phyloP scores from a whole-genome alignment of 1,139 yeast species.

The Geotrichum fermentans region DNA sequence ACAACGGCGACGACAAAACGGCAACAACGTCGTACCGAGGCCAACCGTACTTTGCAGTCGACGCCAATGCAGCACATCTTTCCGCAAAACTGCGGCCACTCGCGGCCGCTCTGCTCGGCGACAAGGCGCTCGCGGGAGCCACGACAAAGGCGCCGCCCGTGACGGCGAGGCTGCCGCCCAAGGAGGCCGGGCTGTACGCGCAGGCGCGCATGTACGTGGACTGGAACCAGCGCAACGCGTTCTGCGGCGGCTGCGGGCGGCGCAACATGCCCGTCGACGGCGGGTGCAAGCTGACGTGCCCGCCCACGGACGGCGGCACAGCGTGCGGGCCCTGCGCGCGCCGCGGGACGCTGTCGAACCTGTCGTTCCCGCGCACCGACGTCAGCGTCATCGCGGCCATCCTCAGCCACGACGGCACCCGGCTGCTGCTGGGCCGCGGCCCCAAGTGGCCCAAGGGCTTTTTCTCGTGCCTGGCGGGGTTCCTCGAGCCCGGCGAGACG shows the following conservation, averaged over 20 bases:
- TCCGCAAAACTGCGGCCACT: not conserved
- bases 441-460: constrained; percentile 49
- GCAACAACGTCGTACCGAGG: constrained; percentile 50
- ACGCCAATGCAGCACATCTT: constrained; percentile 41
- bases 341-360: constrained; percentile 42
- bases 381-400: constrained; percentile 81
- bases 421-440: constrained; percentile 67
- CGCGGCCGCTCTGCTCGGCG: not conserved
- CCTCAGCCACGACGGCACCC: constrained; percentile 54
- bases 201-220: constrained; percentile 83
- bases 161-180: constrained; percentile 28
- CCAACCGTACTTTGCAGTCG: constrained; percentile 72
- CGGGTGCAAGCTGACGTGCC: constrained; percentile 76
- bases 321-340: constrained; percentile 34
- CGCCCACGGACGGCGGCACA: constrained; percentile 35
- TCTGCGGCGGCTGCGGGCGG: constrained; percentile 86
- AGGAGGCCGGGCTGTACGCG: constrained; percentile 60
- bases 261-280: constrained; percentile 67
- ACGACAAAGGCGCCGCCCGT: constrained; percentile 32
- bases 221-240: constrained; percentile 71
- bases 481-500: constrained; percentile 91
- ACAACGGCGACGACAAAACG: not conserved
- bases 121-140: constrained; percentile 28
- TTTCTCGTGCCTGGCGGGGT: constrained; percentile 87
- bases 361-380: constrained; percentile 88